Base-by-base conservation (phyloP, 306 rosid genomes). In the Cyclanthera cordifolia region DNA sequence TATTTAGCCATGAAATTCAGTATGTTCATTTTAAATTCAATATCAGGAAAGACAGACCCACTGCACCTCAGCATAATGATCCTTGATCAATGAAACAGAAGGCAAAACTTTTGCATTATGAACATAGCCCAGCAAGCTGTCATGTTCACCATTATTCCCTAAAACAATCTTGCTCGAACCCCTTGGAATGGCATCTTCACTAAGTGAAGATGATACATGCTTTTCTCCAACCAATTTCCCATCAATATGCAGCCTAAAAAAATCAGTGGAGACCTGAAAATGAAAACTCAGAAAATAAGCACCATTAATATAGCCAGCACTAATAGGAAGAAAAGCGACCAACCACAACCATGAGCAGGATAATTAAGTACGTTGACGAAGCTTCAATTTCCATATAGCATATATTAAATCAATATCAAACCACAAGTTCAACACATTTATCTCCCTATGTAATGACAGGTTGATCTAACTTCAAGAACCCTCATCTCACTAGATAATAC, bases 181-280 rank as follows among this genome's bases (percentile, higher is more conserved):
- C 59, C 73, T 67, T 64, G 85, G 73, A 78, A 24, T 3, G 45
- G 76, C 72, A 54, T 81, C 85, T 72, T 70, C 75, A 53, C 73
- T 54, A 12, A 61, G 54, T 67, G 71, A 70, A 72, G 86, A 69
- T 72, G 85, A 76, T 34, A 79, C 16, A 71, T 81, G 37, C 77
- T 60, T 81, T 56, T 81, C 79, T 75, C 87, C 89, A 9, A 73
- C 78, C 82, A 77, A 51, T 67, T 84, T 84, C 57, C 95, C 95
- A 74, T 92, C 86, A 75, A 89, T 80, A 70, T 79, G 85, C 73
- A 92, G 89, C 80, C 82, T 82, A 48, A 84, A 65, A 70, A 71
- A 61, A 73, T 76, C 77, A 19, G 86, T 81, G 69, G 80, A 82
- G 72, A 89, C 87, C 98, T 92, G 80, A 46, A 61, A 73, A 49